Conservation (phyloP, 1,284 basidiomycete genomes). For the Fomitopsis betulina region DNA sequence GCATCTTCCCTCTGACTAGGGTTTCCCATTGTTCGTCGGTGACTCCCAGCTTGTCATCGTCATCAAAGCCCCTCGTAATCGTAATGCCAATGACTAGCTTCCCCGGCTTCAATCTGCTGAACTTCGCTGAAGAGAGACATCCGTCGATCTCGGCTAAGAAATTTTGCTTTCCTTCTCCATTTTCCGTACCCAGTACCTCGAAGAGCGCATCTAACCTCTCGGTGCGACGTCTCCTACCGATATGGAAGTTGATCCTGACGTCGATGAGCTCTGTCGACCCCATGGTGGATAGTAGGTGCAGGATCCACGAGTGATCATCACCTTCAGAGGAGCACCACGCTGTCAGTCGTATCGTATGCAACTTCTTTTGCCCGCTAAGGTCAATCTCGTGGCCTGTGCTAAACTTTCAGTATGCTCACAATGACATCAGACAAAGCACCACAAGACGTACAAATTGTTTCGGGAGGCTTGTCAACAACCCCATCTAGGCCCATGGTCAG, state of each 20-base stretch:
- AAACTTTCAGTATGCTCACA: too few relatives aligned
- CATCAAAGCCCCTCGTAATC: too few relatives aligned
- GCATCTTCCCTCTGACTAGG: neutral
- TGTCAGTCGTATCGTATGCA: neutral
- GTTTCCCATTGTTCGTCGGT: neutral
- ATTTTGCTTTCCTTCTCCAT: neutral
- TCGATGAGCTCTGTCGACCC: neutral
- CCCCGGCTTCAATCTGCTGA: neutral
- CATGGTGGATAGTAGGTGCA: neutral
- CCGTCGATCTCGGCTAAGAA: neutral
- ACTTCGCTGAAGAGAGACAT: neutral
- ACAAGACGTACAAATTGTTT: neutral
- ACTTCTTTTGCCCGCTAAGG: neutral
- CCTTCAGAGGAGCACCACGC: neutral
- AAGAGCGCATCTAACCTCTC: neutral
- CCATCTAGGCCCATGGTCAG: neutral
- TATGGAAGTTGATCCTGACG: neutral
- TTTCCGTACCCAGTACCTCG: neutral
- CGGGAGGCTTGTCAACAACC: neutral
- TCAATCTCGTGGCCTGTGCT: neutral
- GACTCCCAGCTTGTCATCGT: neutral
- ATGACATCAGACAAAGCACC: neutral
- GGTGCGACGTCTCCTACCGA: neutral
- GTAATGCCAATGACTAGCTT: neutral
- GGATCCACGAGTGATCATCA: neutral